Evolutionary conservation across 768 basidiomycete genomes (phyloP), one percentile per base, ranked within the genome.

Genomic region (Leccinellum albellum): DNA sequence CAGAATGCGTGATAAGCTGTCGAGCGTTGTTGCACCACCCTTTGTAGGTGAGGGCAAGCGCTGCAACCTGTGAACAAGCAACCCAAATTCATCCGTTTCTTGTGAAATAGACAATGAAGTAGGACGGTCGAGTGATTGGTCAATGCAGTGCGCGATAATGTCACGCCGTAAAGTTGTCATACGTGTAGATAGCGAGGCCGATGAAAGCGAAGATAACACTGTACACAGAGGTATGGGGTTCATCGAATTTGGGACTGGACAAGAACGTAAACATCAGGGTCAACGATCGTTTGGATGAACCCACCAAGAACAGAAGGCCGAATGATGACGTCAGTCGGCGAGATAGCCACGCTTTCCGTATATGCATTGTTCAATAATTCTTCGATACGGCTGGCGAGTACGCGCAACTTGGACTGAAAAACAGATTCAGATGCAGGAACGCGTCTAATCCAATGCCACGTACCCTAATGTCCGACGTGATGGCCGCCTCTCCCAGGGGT

Each of bases 301-400:
- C 26, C 40, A 76, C 81, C 77, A 60, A 71, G 79, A n/a, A 88
- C 78, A 26, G 76, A 75, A 13, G 80, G 72, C 53, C 73, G 75
- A 51, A 91, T 76, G 28, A 73, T 69, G 28, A 90, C 62, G 57
- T 79, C 77, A 15, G 75, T 76, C 4, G 80, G 72, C 24, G 79
- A 77, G 28, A 88, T 67, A 3, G 76, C 64, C 24, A 91, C 69
- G 64, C 86, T 79, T 63, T 83, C 79, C 21, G 80, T 70, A 64
- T 83, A 91, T 3, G 86, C 86, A 48, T 89, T 84, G 61, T 78
- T 81, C 23, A 93, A 76, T 63, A 89, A 84, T 58, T 91, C 91
- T 65, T 89, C 84, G 7, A 82, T 71, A 35, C 81, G 81, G 54
- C 86, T 83, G 64, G 78, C 77, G 24, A 79, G 69, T 9, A 82